Percentiles rank a stretch among this genome's conserved stretches.
These are phyloP conservation scores for Rhodofomes roseus DNA, from an alignment of 1,284 basidiomycete species.

Conservation along the genomic window DNA sequence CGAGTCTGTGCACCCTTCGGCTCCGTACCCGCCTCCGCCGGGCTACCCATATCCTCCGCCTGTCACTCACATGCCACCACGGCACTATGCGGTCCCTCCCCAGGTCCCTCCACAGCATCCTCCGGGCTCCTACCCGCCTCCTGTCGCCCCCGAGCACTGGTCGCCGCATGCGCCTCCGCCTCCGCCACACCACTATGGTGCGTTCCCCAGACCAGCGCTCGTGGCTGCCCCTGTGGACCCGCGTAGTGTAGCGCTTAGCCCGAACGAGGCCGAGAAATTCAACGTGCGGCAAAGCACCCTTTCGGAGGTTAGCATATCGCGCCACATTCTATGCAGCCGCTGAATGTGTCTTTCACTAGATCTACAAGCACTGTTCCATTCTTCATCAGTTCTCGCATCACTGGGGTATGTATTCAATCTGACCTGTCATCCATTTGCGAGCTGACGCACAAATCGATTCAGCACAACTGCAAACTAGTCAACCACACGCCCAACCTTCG, in stretches of 20 bases:
- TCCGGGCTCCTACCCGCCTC: conserved; percentile 27
- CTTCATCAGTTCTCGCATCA: conserved; percentile 61
- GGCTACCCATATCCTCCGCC: conserved; percentile 23
- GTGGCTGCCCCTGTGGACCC: conserved; percentile 35
- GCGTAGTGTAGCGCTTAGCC: conserved; percentile 14
- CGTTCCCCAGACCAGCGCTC: conserved; percentile 24
- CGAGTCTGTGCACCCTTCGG: conserved; percentile 24
- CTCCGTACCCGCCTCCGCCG: conserved; percentile 16
- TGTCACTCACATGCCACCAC: conserved; percentile 17
- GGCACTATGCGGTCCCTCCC: conserved; percentile 23
- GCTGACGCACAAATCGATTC: conserved; percentile 2
- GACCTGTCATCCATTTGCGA: background rate
- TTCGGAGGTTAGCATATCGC: conserved; percentile 14
- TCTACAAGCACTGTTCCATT: conserved; percentile 54
- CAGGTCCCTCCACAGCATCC: conserved; percentile 27
- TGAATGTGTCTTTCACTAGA: conserved; percentile 33
- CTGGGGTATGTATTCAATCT: conserved; percentile 44
- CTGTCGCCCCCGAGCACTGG: conserved; percentile 32
- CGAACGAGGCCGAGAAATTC: conserved; percentile 17
- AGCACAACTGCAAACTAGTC: conserved; percentile 45
- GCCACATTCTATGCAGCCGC: conserved; percentile 1
- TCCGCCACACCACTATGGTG: conserved; percentile 20
- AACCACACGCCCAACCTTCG: conserved; percentile 47
- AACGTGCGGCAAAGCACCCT: conserved; percentile 20
- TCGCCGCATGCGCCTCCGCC: conserved; percentile 25